A percentile compares a stretch with the other conserved stretches of the same genome.
Conservation (phyloP, 371 early-diverging fungal species). For the Syncephalastrum racemosum region DNA sequence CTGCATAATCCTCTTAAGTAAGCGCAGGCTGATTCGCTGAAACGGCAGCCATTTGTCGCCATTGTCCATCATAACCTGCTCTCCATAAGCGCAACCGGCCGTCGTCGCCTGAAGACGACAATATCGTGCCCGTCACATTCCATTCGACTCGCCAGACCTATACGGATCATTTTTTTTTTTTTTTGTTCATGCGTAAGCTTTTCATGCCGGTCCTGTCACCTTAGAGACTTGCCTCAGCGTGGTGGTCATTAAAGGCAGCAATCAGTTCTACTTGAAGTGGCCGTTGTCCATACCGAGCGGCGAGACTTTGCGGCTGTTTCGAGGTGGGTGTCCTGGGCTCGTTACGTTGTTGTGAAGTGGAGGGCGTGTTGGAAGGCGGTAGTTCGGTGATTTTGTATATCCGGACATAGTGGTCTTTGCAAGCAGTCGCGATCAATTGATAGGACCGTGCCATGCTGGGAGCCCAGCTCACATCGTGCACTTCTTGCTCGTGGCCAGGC, state of each 20-base stretch:
- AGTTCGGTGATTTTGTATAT: constrained; percentile 77
- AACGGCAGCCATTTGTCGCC: constrained; percentile 69
- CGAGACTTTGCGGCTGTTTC: constrained; percentile 14
- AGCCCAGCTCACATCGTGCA: constrained; percentile 88
- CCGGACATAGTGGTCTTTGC: constrained; percentile 83
- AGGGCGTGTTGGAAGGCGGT: constrained; percentile 13
- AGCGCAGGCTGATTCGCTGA: constrained; percentile 39
- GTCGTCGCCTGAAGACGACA: constrained; percentile 90
- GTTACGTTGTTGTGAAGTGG: constrained; percentile 9
- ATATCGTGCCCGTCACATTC: constrained; percentile 92
- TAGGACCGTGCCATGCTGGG: constrained; percentile 85
- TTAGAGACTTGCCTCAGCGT: constrained; percentile 58
- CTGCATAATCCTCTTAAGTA: too few relatives aligned
- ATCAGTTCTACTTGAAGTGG: constrained; percentile 56
- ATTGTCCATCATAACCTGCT: constrained; percentile 61
- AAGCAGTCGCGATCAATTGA: constrained; percentile 92
- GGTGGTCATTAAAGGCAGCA: constrained; percentile 69
- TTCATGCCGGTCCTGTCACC: constrained; percentile 12
- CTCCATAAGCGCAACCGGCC: constrained; percentile 90
- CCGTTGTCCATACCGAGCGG: constrained; percentile 13
- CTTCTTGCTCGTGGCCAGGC: constrained; percentile 67
- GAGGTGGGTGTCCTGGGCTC: constrained; percentile 9
- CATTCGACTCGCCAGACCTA: constrained; percentile 90
- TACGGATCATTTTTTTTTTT: constrained; percentile 5
- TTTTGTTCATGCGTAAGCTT: constrained; percentile 13